Evolutionary conservation across 441 rosid species (phyloP).

Genomic region (Kokia cookei): DNA sequence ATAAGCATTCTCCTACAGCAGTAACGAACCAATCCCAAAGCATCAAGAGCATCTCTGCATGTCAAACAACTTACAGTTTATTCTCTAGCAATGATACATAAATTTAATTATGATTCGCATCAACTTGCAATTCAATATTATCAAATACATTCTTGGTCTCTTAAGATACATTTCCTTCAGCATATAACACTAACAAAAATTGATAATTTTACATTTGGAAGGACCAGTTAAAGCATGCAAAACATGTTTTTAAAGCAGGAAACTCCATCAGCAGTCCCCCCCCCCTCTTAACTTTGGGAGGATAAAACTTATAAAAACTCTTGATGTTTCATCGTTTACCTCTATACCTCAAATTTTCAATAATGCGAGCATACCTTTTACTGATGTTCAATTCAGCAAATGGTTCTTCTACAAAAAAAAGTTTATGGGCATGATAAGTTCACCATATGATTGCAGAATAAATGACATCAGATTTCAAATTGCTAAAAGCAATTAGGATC

Average conservation of each 20-base stretch:
- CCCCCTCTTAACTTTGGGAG: not conserved
- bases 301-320: not conserved
- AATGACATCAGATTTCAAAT: not conserved
- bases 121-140: not conserved
- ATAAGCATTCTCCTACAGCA: slow-evolving; percentile 96
- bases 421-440: not conserved
- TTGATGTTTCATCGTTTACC: not conserved
- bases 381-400: not conserved
- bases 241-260: not conserved
- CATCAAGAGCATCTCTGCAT: slow-evolving; percentile 91
- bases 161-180: not conserved
- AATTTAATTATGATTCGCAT: not conserved
- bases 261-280: not conserved
- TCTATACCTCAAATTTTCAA: not conserved
- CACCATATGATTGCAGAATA: not conserved
- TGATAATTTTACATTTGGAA: not conserved
- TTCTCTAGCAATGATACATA: not conserved
- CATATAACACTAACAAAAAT: not conserved
- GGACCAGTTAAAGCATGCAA: not conserved
- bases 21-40: slow-evolving; percentile 73
- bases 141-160: not conserved
- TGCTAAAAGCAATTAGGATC: not conserved
- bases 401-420: not conserved
- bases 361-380: not conserved
- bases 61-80: slow-evolving; percentile 8